phyloP scores from a whole-genome alignment of 2,329 filamentous ascomycete genomes.

The Remersonia thermophila region DNA sequence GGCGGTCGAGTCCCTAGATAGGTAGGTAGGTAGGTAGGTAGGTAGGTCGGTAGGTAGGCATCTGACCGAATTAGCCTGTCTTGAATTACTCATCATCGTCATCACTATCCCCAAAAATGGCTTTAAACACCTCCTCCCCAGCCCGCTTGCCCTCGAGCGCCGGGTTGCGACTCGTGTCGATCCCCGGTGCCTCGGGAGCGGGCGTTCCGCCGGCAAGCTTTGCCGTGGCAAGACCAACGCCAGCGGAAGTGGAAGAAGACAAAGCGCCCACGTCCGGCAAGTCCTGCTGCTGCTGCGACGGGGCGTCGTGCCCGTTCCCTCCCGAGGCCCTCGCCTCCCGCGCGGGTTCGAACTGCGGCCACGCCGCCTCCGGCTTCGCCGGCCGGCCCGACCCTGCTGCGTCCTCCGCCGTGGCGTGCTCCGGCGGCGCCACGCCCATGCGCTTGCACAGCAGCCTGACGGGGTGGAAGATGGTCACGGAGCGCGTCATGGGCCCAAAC shows the following conservation, averaged over 20 bases:
- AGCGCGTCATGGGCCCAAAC: conserved; percentile 82
- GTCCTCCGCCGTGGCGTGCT: conserved; percentile 48
- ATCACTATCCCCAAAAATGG: conserved; percentile 85
- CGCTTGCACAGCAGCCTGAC: conserved; percentile 82
- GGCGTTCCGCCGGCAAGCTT: too few species aligned
- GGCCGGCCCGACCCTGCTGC: too few species aligned
- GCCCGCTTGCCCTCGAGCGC: conserved; percentile 63
- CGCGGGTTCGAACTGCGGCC: neutral
- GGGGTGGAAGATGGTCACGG: conserved; percentile 60
- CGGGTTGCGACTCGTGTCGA: conserved; percentile 67
- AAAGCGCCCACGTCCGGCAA: too few species aligned
- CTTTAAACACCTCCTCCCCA: conserved; percentile 71
- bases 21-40: too few species aligned
- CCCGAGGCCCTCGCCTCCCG: conserved; percentile 6
- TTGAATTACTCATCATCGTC: conserved; percentile 42
- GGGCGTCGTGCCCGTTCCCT: too few species aligned
- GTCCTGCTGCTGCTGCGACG: too few species aligned
- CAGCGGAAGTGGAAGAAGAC: too few species aligned
- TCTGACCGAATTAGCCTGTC: too few species aligned
- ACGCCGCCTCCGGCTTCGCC: neutral
- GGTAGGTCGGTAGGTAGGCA: too few species aligned
- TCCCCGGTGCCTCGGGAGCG: too few species aligned
- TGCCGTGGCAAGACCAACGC: too few species aligned
- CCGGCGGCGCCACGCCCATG: conserved; percentile 74
- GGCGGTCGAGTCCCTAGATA: too few species aligned